Conservation (phyloP, 2,329 filamentous ascomycete genomes). For the Penicillium brasilianum region DNA sequence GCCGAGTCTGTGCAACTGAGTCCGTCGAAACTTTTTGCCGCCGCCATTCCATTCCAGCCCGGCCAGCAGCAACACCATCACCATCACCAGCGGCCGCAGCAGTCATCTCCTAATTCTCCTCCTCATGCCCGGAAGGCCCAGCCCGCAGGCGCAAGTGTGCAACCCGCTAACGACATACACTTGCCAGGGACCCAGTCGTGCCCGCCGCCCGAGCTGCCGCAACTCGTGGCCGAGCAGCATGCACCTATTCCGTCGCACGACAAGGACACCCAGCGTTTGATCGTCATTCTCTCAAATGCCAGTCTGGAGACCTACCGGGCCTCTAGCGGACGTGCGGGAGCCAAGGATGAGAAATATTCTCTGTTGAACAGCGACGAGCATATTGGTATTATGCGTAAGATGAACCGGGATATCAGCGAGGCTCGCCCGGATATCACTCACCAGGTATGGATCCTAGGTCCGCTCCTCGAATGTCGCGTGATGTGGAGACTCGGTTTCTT, state of each 20-base stretch:
- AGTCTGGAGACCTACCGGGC: constrained; percentile 98
- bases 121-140: neutral
- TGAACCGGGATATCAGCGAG: constrained; percentile 98
- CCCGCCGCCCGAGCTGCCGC: constrained; percentile 85
- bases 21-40: constrained; percentile 2
- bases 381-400: constrained; percentile 98
- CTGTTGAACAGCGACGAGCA: constrained; percentile 98
- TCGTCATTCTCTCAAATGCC: constrained; percentile 95
- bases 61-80: constrained; percentile 2
- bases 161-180: constrained; percentile 35
- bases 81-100: neutral
- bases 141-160: constrained; percentile 8
- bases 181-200: constrained; percentile 85
- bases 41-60: constrained; percentile 8
- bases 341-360: constrained; percentile 90
- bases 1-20: neutral
- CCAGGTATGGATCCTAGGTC: constrained; percentile 68
- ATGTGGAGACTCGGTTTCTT: neutral
- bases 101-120: constrained; percentile 1
- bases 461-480: neutral
- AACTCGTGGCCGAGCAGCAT: constrained; percentile 92
- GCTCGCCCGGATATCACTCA: constrained; percentile 97
- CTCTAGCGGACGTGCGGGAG: constrained; percentile 68
- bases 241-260: constrained; percentile 81
- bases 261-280: constrained; percentile 88